These are phyloP conservation scores for Yueomyces sinensis DNA, from an alignment of 805 yeast species.

Conservation along the genomic window DNA sequence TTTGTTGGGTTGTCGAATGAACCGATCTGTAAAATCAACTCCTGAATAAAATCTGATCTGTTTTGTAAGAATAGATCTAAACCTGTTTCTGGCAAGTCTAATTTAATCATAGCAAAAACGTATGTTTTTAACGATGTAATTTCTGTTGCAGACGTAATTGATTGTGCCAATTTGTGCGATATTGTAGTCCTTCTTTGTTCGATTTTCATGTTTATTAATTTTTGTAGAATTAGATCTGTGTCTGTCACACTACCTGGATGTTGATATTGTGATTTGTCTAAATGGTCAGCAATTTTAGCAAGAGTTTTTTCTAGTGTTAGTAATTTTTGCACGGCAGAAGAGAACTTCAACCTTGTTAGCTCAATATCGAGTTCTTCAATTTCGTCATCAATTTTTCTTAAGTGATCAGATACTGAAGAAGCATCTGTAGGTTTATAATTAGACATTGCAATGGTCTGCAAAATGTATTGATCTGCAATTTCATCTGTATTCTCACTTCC, in stretches of 20 bases:
- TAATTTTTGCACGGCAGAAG: slow-evolving; percentile 27
- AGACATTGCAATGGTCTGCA: slow-evolving; percentile 47
- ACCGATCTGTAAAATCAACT: slow-evolving; percentile 35
- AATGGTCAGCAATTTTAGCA: neutral
- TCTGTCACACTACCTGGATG: slow-evolving; percentile 3
- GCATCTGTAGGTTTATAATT: slow-evolving; percentile 41
- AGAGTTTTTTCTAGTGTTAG: slow-evolving; percentile 22
- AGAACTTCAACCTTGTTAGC: slow-evolving; percentile 46
- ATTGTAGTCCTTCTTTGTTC: slow-evolving; percentile 21
- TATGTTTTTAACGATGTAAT: slow-evolving; percentile 14
- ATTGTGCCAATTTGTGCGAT: slow-evolving; percentile 24
- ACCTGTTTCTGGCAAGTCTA: slow-evolving; percentile 36
- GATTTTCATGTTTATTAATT: slow-evolving; percentile 23
- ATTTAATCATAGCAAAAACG: slow-evolving; percentile 23
- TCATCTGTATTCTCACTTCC: slow-evolving; percentile 7
- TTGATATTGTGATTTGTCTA: slow-evolving; percentile 7
- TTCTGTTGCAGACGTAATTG: slow-evolving; percentile 20
- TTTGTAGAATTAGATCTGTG: slow-evolving; percentile 22
- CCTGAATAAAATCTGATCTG: slow-evolving; percentile 33
- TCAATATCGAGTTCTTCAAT: slow-evolving; percentile 59
- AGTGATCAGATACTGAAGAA: slow-evolving; percentile 29
- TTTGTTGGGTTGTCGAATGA: slow-evolving; percentile 40
- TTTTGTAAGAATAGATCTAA: slow-evolving; percentile 34
- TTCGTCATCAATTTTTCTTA: slow-evolving; percentile 43
- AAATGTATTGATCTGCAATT: slow-evolving; percentile 22